Conservation (phyloP, 176 grass and related monocot species). For the Secale cereale region DNA sequence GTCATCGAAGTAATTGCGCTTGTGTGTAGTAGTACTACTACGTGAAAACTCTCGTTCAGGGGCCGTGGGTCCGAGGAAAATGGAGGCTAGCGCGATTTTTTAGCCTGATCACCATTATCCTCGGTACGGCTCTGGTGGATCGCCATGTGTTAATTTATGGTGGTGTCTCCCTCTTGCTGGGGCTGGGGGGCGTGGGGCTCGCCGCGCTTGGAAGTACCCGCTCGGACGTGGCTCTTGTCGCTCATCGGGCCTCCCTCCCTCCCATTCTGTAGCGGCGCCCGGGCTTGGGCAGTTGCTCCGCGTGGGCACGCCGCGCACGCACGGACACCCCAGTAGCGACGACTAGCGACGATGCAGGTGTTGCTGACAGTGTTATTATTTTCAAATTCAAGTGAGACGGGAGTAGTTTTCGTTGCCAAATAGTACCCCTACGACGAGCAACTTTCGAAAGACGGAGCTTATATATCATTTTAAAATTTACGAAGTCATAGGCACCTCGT, state of each 20-base stretch:
- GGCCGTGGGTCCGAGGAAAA: neutral
- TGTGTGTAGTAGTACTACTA: too few species aligned
- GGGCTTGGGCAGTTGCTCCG: neutral
- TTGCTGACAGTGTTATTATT: too few species aligned
- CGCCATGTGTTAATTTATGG: constrained; percentile 39
- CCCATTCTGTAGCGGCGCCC: neutral
- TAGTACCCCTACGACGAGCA: too few species aligned
- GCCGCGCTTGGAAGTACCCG: constrained; percentile 24
- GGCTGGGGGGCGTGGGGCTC: constrained; percentile 6
- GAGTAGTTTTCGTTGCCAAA: too few species aligned
- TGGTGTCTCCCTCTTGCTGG: constrained; percentile 31
- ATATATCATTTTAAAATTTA: too few species aligned
- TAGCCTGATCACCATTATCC: neutral
- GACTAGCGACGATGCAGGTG: neutral
- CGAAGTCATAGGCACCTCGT: too few species aligned
- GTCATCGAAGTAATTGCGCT: neutral
- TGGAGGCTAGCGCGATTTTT: constrained; percentile 6
- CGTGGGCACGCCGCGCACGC: neutral
- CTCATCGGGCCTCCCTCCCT: neutral
- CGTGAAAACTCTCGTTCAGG: neutral
- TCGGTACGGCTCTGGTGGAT: constrained; percentile 13
- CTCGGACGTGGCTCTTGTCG: constrained; percentile 28
- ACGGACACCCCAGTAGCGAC: neutral
- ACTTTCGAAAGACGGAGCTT: too few species aligned
- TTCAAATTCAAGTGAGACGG: too few species aligned